Percentiles rank a stretch among this genome's conserved stretches.
Evolutionary conservation across 2,329 filamentous ascomycete species (phyloP).

Genomic region (Sarocladiaceae sp.): DNA sequence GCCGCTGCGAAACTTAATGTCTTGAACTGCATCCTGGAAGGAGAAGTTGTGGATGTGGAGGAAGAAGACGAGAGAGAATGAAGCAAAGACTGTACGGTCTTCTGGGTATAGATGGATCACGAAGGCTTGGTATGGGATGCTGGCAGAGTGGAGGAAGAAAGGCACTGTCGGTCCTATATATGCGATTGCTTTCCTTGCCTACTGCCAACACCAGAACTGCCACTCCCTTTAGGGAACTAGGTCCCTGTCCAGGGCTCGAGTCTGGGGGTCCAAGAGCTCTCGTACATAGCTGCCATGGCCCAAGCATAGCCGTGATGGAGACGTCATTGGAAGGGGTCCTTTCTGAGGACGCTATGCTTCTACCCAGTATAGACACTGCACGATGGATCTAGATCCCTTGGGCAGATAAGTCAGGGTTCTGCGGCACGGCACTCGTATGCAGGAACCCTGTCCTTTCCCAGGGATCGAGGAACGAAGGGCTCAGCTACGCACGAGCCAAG

Average conservation of each 20-base stretch:
- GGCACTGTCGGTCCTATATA: not conserved
- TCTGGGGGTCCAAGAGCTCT: not conserved
- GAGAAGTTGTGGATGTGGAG: not conserved
- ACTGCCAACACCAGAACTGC: too few relatives aligned
- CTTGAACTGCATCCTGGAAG: not conserved
- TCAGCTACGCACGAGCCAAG: too few relatives aligned
- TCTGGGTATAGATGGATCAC: not conserved
- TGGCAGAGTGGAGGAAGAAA: not conserved
- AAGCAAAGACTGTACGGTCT: too few relatives aligned
- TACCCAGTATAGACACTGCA: not conserved
- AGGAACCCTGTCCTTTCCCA: not conserved
- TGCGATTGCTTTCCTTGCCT: too few relatives aligned
- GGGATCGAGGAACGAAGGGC: too few relatives aligned
- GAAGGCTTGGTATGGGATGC: not conserved
- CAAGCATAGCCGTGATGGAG: not conserved
- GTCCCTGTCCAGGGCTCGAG: not conserved
- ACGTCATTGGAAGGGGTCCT: not conserved
- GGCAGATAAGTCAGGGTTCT: not conserved
- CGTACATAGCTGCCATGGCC: not conserved
- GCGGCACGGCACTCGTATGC: not conserved
- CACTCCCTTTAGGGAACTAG: not conserved
- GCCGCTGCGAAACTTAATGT: not conserved
- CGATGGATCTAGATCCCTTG: not conserved
- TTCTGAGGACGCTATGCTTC: not conserved
- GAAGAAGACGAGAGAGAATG: not conserved